phyloP scores from a whole-genome alignment of 2,329 filamentous ascomycete species.

The Colletotrichum orchidophilum region DNA sequence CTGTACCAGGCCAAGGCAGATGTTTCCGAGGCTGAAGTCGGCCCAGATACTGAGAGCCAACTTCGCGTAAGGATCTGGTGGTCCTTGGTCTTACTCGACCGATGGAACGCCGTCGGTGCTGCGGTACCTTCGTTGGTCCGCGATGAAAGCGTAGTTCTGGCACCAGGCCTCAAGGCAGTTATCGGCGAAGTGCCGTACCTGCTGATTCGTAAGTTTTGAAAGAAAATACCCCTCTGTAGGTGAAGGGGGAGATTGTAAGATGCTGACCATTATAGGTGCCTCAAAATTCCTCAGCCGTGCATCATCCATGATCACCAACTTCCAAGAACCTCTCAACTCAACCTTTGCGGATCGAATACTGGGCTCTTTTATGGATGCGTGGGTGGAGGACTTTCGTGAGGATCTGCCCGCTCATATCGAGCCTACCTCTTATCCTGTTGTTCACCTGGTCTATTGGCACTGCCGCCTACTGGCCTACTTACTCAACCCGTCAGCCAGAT shows the following conservation, averaged over 20 bases:
- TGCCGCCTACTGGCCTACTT: slow-evolving; percentile 71
- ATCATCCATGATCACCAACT: slow-evolving; percentile 47
- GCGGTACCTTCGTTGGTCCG: slow-evolving; percentile 70
- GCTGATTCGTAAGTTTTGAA: slow-evolving; percentile 67
- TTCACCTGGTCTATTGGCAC: slow-evolving; percentile 78
- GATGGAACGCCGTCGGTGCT: slow-evolving; percentile 77
- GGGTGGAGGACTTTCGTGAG: slow-evolving; percentile 73
- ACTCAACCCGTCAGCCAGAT: slow-evolving; percentile 63
- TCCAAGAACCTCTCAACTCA: slow-evolving; percentile 23
- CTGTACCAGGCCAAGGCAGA: slow-evolving; percentile 59
- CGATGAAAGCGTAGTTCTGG: slow-evolving; percentile 67
- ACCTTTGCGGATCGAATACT: slow-evolving; percentile 44
- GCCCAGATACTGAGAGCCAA: slow-evolving; percentile 69
- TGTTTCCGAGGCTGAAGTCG: slow-evolving; percentile 53
- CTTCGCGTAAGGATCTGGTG: slow-evolving; percentile 75
- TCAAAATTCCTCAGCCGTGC: slow-evolving; percentile 62
- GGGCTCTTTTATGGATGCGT: slow-evolving; percentile 61
- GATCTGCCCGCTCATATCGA: slow-evolving; percentile 68
- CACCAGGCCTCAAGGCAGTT: slow-evolving; percentile 66
- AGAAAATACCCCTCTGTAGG: neutral
- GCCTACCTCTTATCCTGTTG: slow-evolving; percentile 59
- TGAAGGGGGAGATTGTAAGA: neutral
- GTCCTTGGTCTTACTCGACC: slow-evolving; percentile 75
- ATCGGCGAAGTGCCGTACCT: slow-evolving; percentile 73
- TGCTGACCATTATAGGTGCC: slow-evolving; percentile 52